These are phyloP conservation scores for Vaccinium myrtillus DNA, from an alignment of 148 eudicot genomes.

Conservation along the genomic window DNA sequence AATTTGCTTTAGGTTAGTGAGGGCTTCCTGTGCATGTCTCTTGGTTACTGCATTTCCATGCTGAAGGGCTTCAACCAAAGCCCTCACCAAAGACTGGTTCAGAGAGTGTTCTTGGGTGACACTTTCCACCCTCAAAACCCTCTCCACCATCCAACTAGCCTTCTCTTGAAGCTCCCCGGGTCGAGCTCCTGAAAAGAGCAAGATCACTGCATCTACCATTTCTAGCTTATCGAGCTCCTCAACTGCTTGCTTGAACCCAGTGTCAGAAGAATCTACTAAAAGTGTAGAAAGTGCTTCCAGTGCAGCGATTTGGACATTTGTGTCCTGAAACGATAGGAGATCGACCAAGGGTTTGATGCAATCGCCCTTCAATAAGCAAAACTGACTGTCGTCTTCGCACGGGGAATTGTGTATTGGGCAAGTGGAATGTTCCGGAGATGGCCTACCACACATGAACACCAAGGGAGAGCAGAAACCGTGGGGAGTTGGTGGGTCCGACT, in stretches of 20 bases:
- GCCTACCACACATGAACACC: slow-evolving; percentile 51
- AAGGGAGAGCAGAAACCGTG: slow-evolving; percentile 56
- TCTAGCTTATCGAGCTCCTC: slow-evolving; percentile 56
- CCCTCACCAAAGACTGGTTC: slow-evolving; percentile 52
- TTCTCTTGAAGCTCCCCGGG: slow-evolving; percentile 72
- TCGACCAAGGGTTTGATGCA: slow-evolving; percentile 55
- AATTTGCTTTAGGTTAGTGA: slow-evolving; percentile 56
- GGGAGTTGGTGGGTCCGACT: slow-evolving; percentile 45
- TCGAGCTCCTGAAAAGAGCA: slow-evolving; percentile 44
- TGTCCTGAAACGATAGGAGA: slow-evolving; percentile 42
- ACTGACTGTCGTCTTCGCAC: slow-evolving; percentile 50
- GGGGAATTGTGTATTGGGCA: slow-evolving; percentile 60
- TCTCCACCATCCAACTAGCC: slow-evolving; percentile 55
- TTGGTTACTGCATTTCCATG: slow-evolving; percentile 50
- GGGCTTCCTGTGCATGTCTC: slow-evolving; percentile 58
- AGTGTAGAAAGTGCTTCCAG: slow-evolving; percentile 65
- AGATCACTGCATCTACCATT: slow-evolving; percentile 42
- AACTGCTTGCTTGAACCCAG: slow-evolving; percentile 34
- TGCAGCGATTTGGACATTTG: slow-evolving; percentile 48
- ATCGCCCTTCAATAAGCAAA: slow-evolving; percentile 51
- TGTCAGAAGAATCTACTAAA: slow-evolving; percentile 24
- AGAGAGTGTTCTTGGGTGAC: slow-evolving; percentile 34
- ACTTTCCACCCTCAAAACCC: slow-evolving; percentile 47
- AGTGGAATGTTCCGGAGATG: slow-evolving; percentile 23
- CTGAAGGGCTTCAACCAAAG: slow-evolving; percentile 63